Conservation (phyloP, 2,329 filamentous ascomycete species). For the Alternaria postmessia region DNA sequence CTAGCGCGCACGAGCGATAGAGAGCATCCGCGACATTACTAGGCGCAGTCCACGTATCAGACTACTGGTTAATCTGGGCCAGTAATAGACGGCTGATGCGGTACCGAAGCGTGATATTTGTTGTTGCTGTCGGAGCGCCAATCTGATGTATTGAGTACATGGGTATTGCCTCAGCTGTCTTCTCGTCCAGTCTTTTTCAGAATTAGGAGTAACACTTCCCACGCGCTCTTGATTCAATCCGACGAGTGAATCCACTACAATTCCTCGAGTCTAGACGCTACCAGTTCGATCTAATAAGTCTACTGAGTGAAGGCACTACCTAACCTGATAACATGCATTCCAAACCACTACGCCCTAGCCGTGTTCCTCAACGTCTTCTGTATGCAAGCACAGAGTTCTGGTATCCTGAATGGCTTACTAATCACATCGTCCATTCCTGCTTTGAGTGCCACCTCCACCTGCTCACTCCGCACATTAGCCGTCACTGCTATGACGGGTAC, state of each 20-base stretch:
- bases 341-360: not conserved
- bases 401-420: slow-evolving; percentile 72
- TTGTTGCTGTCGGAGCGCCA: not conserved
- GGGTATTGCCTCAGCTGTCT: not conserved
- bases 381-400: slow-evolving; percentile 34
- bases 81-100: not conserved
- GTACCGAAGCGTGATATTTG: not conserved
- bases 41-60: not conserved
- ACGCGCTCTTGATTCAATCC: not conserved
- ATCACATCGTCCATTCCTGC: slow-evolving; percentile 63
- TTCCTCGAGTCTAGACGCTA: not conserved
- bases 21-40: not conserved
- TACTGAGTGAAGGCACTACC: not conserved
- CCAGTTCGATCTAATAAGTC: not conserved
- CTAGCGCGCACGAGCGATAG: not conserved
- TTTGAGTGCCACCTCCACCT: slow-evolving; percentile 39
- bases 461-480: slow-evolving; percentile 46
- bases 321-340: not conserved
- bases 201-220: not conserved
- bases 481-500: slow-evolving; percentile 46
- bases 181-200: not conserved
- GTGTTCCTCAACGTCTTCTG: slow-evolving; percentile 24
- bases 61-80: not conserved
- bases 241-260: fast-evolving
- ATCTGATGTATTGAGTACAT: not conserved